Evolutionary conservation across 129 eudicot species (phyloP).

Genomic region (Logfia minima): DNA sequence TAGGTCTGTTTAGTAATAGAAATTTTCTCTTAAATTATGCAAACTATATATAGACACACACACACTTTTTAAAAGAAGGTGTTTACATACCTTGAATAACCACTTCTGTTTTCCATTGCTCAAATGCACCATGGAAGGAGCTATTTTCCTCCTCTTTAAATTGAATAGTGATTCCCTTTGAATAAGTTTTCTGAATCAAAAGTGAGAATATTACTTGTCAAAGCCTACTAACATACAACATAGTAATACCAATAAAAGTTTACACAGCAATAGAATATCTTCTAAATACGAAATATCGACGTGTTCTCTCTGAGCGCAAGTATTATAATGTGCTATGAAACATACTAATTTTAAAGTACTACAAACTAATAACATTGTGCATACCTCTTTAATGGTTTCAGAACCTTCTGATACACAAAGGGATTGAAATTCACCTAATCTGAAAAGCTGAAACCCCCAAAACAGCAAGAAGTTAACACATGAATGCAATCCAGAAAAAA

Average conservation of each 20-base stretch:
- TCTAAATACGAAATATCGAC: not conserved
- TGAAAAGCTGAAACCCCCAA: conserved; percentile 56
- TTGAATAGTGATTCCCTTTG: conserved; percentile 66
- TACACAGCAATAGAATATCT: not conserved
- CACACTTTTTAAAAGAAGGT: not conserved
- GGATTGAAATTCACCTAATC: conserved; percentile 56
- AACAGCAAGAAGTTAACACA: conserved; percentile 3
- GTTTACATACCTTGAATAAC: conserved; percentile 51
- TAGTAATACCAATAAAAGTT: not conserved
- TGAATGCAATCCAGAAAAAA: not conserved
- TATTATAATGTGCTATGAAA: not conserved
- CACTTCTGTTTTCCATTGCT: conserved; percentile 70
- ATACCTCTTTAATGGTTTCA: conserved; percentile 68
- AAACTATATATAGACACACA: not conserved
- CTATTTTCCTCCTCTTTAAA: conserved; percentile 84
- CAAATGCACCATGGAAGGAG: conserved; percentile 83
- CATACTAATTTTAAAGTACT: not conserved
- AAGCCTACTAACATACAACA: conserved; percentile 17
- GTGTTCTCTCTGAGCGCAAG: not conserved
- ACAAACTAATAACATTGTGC: conserved; percentile 1
- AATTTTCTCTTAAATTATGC: not conserved
- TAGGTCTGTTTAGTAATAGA: not conserved
- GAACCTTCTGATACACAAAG: conserved; percentile 60
- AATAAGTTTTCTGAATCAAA: conserved; percentile 71
- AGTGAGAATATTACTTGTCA: conserved; percentile 24